Base-by-base conservation (phyloP, 2,329 filamentous ascomycete species). In the Neonectria magnoliae region DNA sequence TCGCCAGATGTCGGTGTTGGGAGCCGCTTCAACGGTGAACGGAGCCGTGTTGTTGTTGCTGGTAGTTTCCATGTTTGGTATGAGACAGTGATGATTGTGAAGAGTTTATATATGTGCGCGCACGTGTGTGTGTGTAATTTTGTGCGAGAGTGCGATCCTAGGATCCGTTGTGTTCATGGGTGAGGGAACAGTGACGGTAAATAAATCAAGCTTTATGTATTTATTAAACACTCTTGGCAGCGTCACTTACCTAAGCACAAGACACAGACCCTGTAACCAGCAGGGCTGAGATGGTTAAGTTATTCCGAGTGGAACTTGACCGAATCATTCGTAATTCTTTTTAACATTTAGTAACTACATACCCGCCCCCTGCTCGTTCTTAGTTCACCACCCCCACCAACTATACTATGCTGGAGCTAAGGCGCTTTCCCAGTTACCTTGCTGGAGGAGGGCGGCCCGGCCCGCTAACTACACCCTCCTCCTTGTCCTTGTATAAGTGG, bases 1-100 rank as follows among this genome's bases (percentile, higher is more conserved):
- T 36, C 48, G 48, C 48, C 48, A 52, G 48, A 52, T 52, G 48
- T 52, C 48, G 7, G 48, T 52, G 48, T 36, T n/a, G 29, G 48
- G 48, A 9, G n/a, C 48, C n/a, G 48, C 48, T 36, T 52, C 48
- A n/a, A 52, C 48, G 48, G 48, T 36, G 27, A 52, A 52, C 3
- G 48, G 48, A n/a, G 29, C 48, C 29, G 27, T 9, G 27, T 51
- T n/a, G 9, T n/a, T 52, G 20, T 14, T 52, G 6, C 13, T 13
- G 31, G 9, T 13, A 16, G 36, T 18, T 16, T 14, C 14, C 36
- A 41, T 41, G 3, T 13, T 41, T 4, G 13, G 16, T 8, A 13
- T n/a, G 16, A 41, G 36, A 6, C 16, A 16, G 8, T 5, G 36
- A 41, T 13, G 31, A 33, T 33, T 25, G 5, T 25, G 22, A 3